Evolutionary conservation across 805 yeast genomes (phyloP).

Genomic region (Candida lessepsii): DNA sequence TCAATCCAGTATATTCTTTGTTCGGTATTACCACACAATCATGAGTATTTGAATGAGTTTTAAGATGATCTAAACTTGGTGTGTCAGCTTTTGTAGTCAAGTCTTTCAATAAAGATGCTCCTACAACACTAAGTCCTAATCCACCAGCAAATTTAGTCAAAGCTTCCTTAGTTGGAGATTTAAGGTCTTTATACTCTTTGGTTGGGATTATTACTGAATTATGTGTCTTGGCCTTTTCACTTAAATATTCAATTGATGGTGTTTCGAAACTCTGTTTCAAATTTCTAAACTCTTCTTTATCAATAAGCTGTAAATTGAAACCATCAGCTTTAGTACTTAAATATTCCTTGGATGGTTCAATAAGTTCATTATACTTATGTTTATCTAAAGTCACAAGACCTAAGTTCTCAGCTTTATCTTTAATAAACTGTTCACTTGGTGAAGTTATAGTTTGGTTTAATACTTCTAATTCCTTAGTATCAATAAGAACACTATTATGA

Average conservation of each 20-base stretch:
- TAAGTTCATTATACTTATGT: constrained; percentile 9
- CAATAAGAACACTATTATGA: constrained; percentile 4
- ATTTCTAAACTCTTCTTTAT: constrained; percentile 11
- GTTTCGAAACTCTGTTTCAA: constrained; percentile 13
- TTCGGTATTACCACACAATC: constrained; percentile 16
- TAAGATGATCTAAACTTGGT: constrained; percentile 31
- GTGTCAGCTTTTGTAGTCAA: constrained; percentile 16
- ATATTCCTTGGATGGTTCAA: constrained; percentile 14
- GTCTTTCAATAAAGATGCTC: constrained; percentile 10
- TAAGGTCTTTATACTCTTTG: constrained; percentile 1
- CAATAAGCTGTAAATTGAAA: constrained; percentile 23
- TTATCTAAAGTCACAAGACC: constrained; percentile 12
- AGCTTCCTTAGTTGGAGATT: constrained; percentile 24
- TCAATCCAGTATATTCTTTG: constrained; percentile 11
- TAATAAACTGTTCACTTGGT: constrained; percentile 20
- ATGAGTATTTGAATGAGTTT: constrained; percentile 27
- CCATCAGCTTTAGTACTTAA: constrained; percentile 20
- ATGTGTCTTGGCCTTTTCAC: constrained; percentile 6
- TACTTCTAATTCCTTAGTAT: constrained; percentile 12
- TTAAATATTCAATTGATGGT: constrained; percentile 24
- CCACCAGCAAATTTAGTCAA: constrained; percentile 19
- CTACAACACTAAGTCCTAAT: constrained; percentile 21
- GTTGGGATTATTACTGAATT: constrained; percentile 3
- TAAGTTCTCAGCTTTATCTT: constrained; percentile 9
- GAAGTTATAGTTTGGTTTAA: constrained; percentile 8